Conservation (phyloP, 2,329 filamentous ascomycete genomes). For the Colletotrichum melonis region DNA sequence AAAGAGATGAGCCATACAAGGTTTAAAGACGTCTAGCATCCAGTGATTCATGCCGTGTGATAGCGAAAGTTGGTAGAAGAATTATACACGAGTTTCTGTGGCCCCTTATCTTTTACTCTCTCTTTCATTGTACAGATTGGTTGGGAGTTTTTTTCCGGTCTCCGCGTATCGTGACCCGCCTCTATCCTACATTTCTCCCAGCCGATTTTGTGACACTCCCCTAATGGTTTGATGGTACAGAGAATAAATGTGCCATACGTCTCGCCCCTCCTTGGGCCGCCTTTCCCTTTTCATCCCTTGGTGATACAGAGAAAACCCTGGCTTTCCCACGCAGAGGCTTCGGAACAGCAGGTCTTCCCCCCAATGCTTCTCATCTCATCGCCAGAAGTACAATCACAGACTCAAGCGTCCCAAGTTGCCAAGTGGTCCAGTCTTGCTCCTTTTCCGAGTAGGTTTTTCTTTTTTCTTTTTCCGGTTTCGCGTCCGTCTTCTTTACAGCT, state of each 20-base stretch:
- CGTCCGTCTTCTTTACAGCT: constrained; percentile 52
- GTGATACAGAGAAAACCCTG: constrained; percentile 12
- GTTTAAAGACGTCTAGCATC: background rate
- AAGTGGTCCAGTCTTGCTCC: background rate
- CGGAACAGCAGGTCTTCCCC: background rate
- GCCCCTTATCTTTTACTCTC: background rate
- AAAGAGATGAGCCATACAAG: too few species aligned
- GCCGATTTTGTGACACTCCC: background rate
- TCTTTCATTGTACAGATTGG: constrained; percentile 28
- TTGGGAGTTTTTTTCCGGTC: constrained; percentile 7
- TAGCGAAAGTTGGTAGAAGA: background rate
- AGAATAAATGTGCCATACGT: constrained; percentile 3
- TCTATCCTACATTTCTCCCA: constrained; percentile 28
- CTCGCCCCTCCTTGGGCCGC: background rate
- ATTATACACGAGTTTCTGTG: constrained; percentile 21
- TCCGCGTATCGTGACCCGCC: background rate
- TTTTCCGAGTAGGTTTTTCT: background rate
- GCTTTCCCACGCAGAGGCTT: background rate
- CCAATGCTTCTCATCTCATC: background rate
- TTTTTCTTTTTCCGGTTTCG: background rate
- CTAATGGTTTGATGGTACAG: constrained; percentile 19
- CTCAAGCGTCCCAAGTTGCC: background rate
- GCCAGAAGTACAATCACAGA: background rate
- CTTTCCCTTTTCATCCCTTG: background rate
- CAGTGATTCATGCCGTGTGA: background rate